phyloP scores from a whole-genome alignment of 75 land plant species.

The Pinus taeda region DNA sequence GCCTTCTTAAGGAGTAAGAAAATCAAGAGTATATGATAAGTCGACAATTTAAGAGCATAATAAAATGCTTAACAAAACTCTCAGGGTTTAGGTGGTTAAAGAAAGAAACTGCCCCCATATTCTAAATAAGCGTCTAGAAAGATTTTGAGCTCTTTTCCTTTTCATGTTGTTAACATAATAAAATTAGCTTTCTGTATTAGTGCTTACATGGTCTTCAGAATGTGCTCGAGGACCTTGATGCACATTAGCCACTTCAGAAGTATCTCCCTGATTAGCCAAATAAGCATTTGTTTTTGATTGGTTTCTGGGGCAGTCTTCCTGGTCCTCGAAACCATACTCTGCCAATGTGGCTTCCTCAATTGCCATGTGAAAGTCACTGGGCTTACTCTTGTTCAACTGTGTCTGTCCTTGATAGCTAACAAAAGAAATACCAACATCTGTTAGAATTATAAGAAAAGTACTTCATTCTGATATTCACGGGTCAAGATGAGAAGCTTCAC shows the following conservation, averaged over 20 bases:
- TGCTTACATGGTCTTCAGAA: constrained; percentile 1
- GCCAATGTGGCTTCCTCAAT: constrained; percentile 84
- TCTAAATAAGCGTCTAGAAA: no score
- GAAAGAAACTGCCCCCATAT: no score
- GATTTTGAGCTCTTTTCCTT: background rate
- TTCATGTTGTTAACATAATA: no score
- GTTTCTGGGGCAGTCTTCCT: background rate
- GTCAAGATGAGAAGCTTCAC: background rate
- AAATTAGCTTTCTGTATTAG: background rate
- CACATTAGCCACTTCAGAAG: background rate
- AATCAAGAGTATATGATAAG: background rate
- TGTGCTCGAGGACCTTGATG: background rate
- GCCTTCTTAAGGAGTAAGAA: background rate
- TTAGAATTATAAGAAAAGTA: background rate
- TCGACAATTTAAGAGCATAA: no score
- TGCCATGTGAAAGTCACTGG: constrained; percentile 70
- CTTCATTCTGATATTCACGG: background rate
- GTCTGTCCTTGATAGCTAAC: constrained; percentile 78
- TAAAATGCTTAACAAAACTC: no score
- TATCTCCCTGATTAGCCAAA: background rate
- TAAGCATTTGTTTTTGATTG: background rate
- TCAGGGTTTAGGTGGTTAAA: no score
- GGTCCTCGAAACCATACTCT: constrained; percentile 56
- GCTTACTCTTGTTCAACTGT: constrained; percentile 51
- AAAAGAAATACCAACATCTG: background rate